These are phyloP conservation scores for Ceriops decandra DNA, from an alignment of 345 rosid genomes.

Conservation along the genomic window DNA sequence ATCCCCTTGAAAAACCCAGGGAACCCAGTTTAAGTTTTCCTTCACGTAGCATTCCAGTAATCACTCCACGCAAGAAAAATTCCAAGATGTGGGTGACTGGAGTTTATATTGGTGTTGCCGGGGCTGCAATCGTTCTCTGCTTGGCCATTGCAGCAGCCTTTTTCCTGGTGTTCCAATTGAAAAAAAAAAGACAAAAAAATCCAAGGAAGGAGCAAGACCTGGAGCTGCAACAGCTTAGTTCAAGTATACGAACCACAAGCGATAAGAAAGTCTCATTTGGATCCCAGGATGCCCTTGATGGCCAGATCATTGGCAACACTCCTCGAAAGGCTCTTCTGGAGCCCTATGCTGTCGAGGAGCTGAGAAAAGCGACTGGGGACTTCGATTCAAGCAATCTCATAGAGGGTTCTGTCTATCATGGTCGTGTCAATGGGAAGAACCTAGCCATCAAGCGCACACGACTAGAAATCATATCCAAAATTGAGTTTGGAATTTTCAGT, in stretches of 20 bases:
- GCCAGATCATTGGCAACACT: constrained; percentile 36
- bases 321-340: constrained; percentile 48
- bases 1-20: constrained; percentile 33
- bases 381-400: constrained; percentile 69
- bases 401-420: constrained; percentile 71
- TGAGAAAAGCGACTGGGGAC: constrained; percentile 72
- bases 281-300: constrained; percentile 52
- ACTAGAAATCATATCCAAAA: constrained; percentile 35
- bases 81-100: constrained; percentile 44
- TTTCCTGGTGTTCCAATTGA: constrained; percentile 39
- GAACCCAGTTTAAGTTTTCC: constrained; percentile 37
- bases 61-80: constrained; percentile 29
- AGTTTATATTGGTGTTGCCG: constrained; percentile 47
- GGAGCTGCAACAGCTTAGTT: constrained; percentile 71
- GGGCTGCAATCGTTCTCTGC: constrained; percentile 48
- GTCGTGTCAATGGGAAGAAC: constrained; percentile 77
- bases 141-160: constrained; percentile 51
- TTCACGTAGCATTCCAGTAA: constrained; percentile 23
- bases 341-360: constrained; percentile 53
- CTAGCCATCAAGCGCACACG: constrained; percentile 53
- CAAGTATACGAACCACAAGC: constrained; percentile 72
- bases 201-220: constrained; percentile 31
- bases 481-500: constrained; percentile 47
- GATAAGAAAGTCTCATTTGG: constrained; percentile 86
- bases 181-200: constrained; percentile 40